Evolutionary conservation across 345 rosid genomes (phyloP).

Genomic region (Arabidopsis arenosa): DNA sequence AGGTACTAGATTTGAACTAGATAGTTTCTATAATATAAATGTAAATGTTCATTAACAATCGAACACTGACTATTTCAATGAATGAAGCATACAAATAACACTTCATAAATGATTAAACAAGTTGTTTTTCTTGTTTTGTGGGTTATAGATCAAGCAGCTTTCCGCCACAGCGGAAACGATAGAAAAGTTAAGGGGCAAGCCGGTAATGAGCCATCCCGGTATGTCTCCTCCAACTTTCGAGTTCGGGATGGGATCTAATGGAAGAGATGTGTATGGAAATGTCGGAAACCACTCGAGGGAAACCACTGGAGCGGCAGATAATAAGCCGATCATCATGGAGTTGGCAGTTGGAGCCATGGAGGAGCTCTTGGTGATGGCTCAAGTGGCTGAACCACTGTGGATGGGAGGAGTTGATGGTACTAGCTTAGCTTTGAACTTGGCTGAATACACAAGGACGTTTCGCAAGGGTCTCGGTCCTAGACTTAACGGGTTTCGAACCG

Average conservation of each 20-base stretch:
- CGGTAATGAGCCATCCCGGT: slow-evolving; percentile 55
- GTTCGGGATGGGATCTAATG: slow-evolving; percentile 50
- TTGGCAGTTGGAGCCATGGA: slow-evolving; percentile 93
- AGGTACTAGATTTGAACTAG: slow-evolving; percentile 51
- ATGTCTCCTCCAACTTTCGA: slow-evolving; percentile 56
- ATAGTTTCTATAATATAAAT: no score
- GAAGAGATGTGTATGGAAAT: slow-evolving; percentile 58
- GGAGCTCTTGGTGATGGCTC: slow-evolving; percentile 79
- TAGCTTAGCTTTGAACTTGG: slow-evolving; percentile 54
- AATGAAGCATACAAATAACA: neutral
- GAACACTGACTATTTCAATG: neutral
- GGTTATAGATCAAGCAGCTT: slow-evolving; percentile 63
- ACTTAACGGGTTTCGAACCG: slow-evolving; percentile 67
- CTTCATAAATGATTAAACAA: neutral
- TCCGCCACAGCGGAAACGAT: slow-evolving; percentile 64
- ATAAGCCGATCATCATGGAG: slow-evolving; percentile 72
- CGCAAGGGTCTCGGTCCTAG: slow-evolving; percentile 69
- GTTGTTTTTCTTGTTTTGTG: neutral
- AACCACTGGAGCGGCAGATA: slow-evolving; percentile 52
- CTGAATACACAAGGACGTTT: slow-evolving; percentile 65
- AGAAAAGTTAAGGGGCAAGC: slow-evolving; percentile 64
- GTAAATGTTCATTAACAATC: no score
- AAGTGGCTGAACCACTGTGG: slow-evolving; percentile 85
- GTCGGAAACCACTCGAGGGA: slow-evolving; percentile 59
- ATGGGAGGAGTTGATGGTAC: slow-evolving; percentile 57